Evolutionary conservation across 169 alveolate species (phyloP), one percentile per base, ranked within the genome.

Genomic region (Eimeria sp.): DNA sequence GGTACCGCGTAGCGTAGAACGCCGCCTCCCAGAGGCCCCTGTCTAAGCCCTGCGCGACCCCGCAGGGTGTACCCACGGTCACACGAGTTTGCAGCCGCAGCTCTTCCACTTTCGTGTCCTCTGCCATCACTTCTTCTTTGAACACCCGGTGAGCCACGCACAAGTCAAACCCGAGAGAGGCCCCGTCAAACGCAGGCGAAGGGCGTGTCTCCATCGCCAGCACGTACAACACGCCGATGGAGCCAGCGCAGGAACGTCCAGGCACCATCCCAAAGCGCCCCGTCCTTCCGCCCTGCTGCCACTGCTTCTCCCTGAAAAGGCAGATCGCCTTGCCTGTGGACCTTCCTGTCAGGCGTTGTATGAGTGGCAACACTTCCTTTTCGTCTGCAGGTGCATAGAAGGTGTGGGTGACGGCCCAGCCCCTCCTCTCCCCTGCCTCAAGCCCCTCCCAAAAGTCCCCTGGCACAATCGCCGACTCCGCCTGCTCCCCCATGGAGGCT

Each of bases 261-360:
- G 91, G 91, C 4, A 83, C 75, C 91, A 83, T 83, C 58, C 91
- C 91, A 57, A 83, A 83, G 54, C 91, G 91, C 30, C 22, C 91
- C 47, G 51, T 3, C 75, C 57, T 76, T 16, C 30, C 75, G 20
- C 57, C 91, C 75, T 13, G 51, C 30, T 43, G 34, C 43, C 40
- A 2, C n/a, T 61, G 70, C 70, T 61, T 18, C 43, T 65, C 75
- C 43, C 75, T n/a, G 61, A 83, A 83, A 6, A 83, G 72, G 75
- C 91, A 83, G 27, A 83, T 83, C 25, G 91, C 91, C 57, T 83
- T 34, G 27, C 75, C 75, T 5, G 51, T 57, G 30, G 58, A 34
- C 76, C 30, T 22, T 3, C 91, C 91, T 5, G 91, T 54, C 27
- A 83, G 61, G 45, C 27, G 40, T 76, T 83, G 76, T 49, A 27